Percentiles rank a stretch among this genome's conserved stretches.
Evolutionary conservation across 768 basidiomycete species (phyloP).

Genomic region (Pleurotus tuber-regium): DNA sequence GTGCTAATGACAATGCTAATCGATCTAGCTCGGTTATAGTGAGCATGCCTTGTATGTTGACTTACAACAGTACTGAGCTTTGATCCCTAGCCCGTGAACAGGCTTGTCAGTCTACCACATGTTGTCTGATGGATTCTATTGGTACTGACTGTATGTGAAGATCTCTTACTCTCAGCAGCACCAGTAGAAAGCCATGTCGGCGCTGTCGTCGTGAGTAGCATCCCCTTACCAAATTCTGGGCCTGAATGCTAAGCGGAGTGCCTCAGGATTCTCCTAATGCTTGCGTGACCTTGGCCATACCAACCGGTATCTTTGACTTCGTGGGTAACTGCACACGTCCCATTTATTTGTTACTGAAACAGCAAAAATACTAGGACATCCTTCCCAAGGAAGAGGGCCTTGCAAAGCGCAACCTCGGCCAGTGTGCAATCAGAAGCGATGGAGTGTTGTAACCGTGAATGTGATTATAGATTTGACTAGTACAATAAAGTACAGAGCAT

Average conservation of each 20-base stretch:
- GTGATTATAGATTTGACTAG: neutral
- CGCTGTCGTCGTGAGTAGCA: constrained; percentile 58
- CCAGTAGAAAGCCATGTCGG: constrained; percentile 70
- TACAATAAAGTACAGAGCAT: neutral
- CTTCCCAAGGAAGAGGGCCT: constrained; percentile 63
- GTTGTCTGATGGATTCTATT: neutral
- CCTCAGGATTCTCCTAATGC: constrained; percentile 72
- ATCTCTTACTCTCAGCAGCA: constrained; percentile 66
- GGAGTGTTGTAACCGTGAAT: constrained; percentile 41
- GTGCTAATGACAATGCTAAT: neutral
- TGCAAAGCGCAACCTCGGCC: constrained; percentile 55
- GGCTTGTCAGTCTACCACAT: constrained; percentile 47
- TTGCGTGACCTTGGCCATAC: constrained; percentile 71
- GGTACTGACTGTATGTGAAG: constrained; percentile 25
- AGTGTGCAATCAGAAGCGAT: constrained; percentile 66
- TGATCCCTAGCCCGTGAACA: constrained; percentile 64
- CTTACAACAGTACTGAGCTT: neutral
- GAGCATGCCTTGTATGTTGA: constrained; percentile 22
- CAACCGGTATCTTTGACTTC: constrained; percentile 75
- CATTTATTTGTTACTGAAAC: neutral
- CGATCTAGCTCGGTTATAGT: constrained; percentile 68
- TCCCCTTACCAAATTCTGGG: neutral
- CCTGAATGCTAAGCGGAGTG: no score
- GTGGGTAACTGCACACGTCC: constrained; percentile 30
- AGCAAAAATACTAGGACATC: constrained; percentile 49